Evolutionary conservation across 371 early-diverging fungal species (phyloP).

Genomic region (Haplosporangium sp.): DNA sequence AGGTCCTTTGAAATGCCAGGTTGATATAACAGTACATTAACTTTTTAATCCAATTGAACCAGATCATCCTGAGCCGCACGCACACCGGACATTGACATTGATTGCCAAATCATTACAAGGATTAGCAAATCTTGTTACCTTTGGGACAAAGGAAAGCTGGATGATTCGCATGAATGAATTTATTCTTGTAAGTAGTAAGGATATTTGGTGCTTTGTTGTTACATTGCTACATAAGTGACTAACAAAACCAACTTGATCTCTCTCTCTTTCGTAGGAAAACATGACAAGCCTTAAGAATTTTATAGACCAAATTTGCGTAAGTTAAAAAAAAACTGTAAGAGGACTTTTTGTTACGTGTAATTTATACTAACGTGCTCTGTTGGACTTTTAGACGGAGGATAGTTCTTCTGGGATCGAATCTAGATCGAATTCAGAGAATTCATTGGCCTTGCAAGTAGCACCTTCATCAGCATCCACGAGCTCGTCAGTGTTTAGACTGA

Average conservation of each 20-base stretch:
- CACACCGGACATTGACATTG: slow-evolving; percentile 77
- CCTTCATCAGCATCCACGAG: slow-evolving; percentile 37
- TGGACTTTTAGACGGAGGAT: neutral
- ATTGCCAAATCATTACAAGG: slow-evolving; percentile 87
- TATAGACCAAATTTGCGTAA: slow-evolving; percentile 63
- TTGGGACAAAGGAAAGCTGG: slow-evolving; percentile 83
- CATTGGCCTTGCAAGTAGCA: slow-evolving; percentile 24
- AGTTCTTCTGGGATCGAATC: slow-evolving; percentile 17
- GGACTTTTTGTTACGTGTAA: too few species aligned
- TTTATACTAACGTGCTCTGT: neutral
- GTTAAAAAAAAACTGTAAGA: neutral
- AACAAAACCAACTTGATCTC: neutral
- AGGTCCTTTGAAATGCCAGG: neutral
- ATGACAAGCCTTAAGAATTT: slow-evolving; percentile 61
- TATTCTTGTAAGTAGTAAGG: slow-evolving; percentile 55
- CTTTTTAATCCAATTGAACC: neutral
- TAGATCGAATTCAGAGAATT: slow-evolving; percentile 39
- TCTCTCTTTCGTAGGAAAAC: slow-evolving; percentile 52
- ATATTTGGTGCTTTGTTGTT: neutral
- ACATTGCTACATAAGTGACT: neutral
- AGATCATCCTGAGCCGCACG: slow-evolving; percentile 75
- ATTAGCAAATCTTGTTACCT: slow-evolving; percentile 79
- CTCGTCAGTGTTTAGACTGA: slow-evolving; percentile 25
- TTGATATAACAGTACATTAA: neutral
- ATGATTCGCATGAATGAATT: slow-evolving; percentile 78